These are phyloP conservation scores for Golubevia sp. DNA, from an alignment of 1,284 basidiomycete genomes.

Conservation along the genomic window DNA sequence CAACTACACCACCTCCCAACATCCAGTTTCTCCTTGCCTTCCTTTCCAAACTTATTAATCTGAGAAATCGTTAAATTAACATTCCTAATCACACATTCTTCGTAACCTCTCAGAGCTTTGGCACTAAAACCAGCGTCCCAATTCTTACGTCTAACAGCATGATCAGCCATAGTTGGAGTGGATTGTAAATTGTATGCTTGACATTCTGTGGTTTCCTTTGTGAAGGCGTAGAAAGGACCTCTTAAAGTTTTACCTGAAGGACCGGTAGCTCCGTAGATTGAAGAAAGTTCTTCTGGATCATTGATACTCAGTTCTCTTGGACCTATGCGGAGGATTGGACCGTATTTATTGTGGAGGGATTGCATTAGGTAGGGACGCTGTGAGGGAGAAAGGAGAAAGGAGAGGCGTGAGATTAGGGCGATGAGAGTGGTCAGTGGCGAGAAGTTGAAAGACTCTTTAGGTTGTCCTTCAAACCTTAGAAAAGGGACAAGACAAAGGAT, in stretches of 20 bases:
- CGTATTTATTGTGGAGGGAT: conserved; percentile 18
- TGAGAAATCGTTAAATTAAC: conserved; percentile 17
- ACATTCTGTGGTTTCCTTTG: conserved; percentile 9
- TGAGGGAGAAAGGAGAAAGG: too few species aligned
- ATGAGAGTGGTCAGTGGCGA: too few species aligned
- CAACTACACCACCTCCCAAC: conserved; percentile 23
- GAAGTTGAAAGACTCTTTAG: too few species aligned
- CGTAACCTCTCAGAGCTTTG: conserved; percentile 29
- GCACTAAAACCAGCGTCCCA: conserved; percentile 26
- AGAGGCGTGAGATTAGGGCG: too few species aligned
- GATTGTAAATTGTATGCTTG: conserved; percentile 20
- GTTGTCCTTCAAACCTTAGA: too few species aligned
- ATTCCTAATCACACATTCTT: conserved; percentile 18
- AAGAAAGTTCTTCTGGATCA: conserved; percentile 8
- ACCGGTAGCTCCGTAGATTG: conserved; percentile 21
- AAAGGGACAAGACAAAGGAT: too few species aligned
- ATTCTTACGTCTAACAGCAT: conserved; percentile 17
- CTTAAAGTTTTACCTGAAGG: conserved; percentile 3
- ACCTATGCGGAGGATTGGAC: conserved; percentile 23
- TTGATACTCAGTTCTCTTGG: conserved; percentile 26
- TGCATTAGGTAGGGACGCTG: conserved; percentile 11
- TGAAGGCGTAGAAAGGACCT: conserved; percentile 23
- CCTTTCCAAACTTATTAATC: conserved; percentile 9
- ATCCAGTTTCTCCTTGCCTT: conserved; percentile 14
- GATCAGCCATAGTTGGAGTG: conserved; percentile 13